Conservation (phyloP, 345 rosid genomes). For the Gossypium mustelinum region DNA sequence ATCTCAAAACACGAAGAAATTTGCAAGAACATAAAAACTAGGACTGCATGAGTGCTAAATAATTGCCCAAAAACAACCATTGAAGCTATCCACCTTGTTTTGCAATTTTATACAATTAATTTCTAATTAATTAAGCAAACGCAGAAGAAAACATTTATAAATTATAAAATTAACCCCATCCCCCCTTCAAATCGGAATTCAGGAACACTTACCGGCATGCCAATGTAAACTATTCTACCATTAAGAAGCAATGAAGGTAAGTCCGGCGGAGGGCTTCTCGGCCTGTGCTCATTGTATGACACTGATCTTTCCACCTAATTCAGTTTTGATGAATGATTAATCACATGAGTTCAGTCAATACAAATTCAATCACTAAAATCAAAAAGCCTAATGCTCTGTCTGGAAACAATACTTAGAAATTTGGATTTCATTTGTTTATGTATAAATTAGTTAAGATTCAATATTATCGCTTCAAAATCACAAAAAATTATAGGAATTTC, state of each 20-base stretch:
- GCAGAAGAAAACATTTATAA: neutral
- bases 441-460: neutral
- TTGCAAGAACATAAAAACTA: neutral
- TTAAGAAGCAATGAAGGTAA: constrained; percentile 74
- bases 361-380: neutral
- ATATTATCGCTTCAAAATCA: no score
- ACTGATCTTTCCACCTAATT: constrained; percentile 69
- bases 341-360: neutral
- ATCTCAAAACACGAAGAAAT: neutral
- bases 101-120: neutral
- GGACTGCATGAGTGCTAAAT: neutral
- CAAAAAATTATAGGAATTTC: neutral
- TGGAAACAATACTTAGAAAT: neutral
- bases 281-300: constrained; percentile 52
- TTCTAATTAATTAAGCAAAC: neutral
- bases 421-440: neutral
- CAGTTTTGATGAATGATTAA: neutral
- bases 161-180: neutral
- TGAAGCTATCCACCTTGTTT: neutral
- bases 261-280: constrained; percentile 72
- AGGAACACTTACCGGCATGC: constrained; percentile 69
- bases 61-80: neutral
- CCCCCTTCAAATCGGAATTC: neutral
- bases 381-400: neutral
- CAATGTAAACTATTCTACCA: constrained; percentile 79